Base-by-base conservation (phyloP, 139 green algal species). In the Chlorella vulgaris region DNA sequence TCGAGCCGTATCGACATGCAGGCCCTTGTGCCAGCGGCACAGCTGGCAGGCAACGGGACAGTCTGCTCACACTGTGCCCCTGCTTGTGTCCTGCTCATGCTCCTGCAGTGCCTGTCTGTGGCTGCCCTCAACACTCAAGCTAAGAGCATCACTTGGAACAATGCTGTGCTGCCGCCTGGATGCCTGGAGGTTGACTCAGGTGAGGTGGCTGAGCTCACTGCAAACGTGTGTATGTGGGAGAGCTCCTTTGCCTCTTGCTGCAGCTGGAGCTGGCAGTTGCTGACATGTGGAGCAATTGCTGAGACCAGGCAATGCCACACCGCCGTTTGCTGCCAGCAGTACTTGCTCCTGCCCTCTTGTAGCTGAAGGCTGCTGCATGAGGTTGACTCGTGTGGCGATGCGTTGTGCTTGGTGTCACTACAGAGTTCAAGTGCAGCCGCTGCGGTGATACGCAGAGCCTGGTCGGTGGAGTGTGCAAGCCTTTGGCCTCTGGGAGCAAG, bases 181-280 rank as follows among this genome's bases (percentile, higher is more conserved):
- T 76, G 69, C 69, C 40, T 63, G 26, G 69, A 76, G 43, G 69
- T 76, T 21, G 69, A 76, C 69, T 63, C 69, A 33, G 69, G 69
- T 76, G 69, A 3, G 69, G 15, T 15, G 4, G 28, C 10, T 35
- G 26, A 5, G 29, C 26, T 68, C 26, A 22, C 3, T 68, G n/a
- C n/a, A n/a, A n/a, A n/a, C n/a, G n/a, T n/a, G n/a, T n/a, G n/a
- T n/a, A n/a, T n/a, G n/a, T n/a, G n/a, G n/a, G n/a, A n/a, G n/a
- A n/a, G n/a, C n/a, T n/a, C n/a, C n/a, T n/a, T n/a, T n/a, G n/a
- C n/a, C n/a, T n/a, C n/a, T n/a, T n/a, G n/a, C n/a, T n/a, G n/a
- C n/a, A n/a, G n/a, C n/a, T n/a, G n/a, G n/a, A n/a, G n/a, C n/a
- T n/a, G n/a, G n/a, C n/a, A n/a, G n/a, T n/a, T n/a, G n/a, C n/a